phyloP scores from a whole-genome alignment of 2,329 filamentous ascomycete species.

The Phaeomoniella chlamydospora region DNA sequence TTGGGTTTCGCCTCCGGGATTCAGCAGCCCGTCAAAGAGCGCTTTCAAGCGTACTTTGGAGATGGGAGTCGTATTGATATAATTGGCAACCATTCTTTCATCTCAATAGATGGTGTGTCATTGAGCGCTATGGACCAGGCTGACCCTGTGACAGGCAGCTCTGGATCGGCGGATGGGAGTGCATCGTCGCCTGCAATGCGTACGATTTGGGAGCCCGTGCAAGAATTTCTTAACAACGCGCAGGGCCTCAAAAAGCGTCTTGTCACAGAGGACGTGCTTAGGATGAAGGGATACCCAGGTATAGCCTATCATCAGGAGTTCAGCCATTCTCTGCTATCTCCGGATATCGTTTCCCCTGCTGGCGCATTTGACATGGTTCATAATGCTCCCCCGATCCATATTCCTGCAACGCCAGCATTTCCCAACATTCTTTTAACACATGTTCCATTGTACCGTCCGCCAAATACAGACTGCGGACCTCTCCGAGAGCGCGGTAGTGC shows the following conservation, averaged over 20 bases:
- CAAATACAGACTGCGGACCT: constrained; percentile 77
- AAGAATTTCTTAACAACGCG: constrained; percentile 60
- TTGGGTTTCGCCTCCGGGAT: constrained; percentile 80
- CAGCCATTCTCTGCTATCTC: not conserved
- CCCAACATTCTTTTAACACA: constrained; percentile 84
- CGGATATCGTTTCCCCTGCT: not conserved
- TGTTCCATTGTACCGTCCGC: constrained; percentile 71
- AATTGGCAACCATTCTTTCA: constrained; percentile 87
- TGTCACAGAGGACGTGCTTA: constrained; percentile 49
- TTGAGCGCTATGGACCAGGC: constrained; percentile 58
- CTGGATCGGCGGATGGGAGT: constrained; percentile 24
- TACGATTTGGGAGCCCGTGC: constrained; percentile 58
- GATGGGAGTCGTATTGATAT: constrained; percentile 83
- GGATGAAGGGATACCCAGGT: constrained; percentile 45
- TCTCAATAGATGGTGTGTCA: constrained; percentile 80
- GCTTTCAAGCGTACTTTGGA: constrained; percentile 82
- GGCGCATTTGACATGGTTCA: not conserved
- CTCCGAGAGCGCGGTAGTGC: constrained; percentile 70
- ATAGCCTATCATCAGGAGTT: constrained; percentile 21
- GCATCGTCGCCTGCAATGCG: constrained; percentile 33
- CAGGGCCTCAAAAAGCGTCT: constrained; percentile 51
- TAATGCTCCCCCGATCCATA: not conserved
- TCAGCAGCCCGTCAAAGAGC: constrained; percentile 61
- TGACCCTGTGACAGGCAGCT: constrained; percentile 30
- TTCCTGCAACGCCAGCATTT: constrained; percentile 26